A percentile compares a stretch with the other conserved stretches of the same genome.
Conservation (phyloP, 371 early-diverging fungal species). For the Mortierella sp. region DNA sequence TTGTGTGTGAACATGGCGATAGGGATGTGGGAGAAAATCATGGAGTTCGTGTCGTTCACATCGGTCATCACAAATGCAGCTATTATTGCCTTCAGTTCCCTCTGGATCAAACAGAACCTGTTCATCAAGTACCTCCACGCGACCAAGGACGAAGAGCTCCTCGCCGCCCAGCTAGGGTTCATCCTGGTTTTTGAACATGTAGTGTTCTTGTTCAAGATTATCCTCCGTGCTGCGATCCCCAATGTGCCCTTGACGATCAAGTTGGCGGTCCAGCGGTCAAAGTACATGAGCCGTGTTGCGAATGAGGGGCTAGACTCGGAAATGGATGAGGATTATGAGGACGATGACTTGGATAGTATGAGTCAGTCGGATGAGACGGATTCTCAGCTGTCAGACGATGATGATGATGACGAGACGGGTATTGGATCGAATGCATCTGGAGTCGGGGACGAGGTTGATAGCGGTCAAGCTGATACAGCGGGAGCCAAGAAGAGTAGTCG, state of each 20-base stretch:
- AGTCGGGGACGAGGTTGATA: neutral
- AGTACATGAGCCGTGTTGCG: conserved; percentile 50
- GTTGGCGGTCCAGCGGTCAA: conserved; percentile 60
- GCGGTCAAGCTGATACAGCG: neutral
- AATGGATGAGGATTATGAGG: conserved; percentile 9
- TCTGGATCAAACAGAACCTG: conserved; percentile 51
- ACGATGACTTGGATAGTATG: conserved; percentile 30
- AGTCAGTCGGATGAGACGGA: conserved; percentile 9
- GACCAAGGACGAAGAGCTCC: conserved; percentile 24
- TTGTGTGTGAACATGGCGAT: neutral
- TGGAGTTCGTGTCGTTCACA: conserved; percentile 57
- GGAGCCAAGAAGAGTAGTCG: neutral
- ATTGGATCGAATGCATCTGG: neutral
- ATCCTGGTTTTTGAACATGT: conserved; percentile 65
- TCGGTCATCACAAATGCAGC: conserved; percentile 67
- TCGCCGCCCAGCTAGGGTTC: conserved; percentile 60
- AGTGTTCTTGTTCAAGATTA: conserved; percentile 59
- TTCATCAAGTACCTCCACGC: conserved; percentile 44
- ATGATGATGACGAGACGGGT: neutral
- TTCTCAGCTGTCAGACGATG: neutral
- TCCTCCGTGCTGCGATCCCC: conserved; percentile 60
- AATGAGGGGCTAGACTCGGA: conserved; percentile 36
- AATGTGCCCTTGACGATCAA: conserved; percentile 60
- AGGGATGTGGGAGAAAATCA: conserved; percentile 64
- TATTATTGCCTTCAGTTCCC: conserved; percentile 68